Conservation (phyloP, 1,139 yeast species). For the Blastobotrys buckinghamii region DNA sequence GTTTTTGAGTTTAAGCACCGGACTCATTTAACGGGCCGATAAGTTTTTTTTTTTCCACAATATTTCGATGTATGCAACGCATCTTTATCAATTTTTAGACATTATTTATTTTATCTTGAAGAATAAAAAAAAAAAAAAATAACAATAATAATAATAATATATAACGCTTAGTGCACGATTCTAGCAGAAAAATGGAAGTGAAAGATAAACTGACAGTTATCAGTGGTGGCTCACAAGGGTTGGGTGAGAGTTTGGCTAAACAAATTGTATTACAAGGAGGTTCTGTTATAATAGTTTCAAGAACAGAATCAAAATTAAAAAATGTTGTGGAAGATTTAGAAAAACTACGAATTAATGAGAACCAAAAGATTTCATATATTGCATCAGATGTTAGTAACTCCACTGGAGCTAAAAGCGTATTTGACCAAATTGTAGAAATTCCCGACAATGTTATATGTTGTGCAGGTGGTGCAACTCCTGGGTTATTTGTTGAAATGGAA, state of each 20-base stretch:
- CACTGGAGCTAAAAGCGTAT: slow-evolving; percentile 42
- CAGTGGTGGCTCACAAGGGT: slow-evolving; percentile 94
- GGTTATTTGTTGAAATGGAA: slow-evolving; percentile 64
- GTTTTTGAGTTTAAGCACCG: no score
- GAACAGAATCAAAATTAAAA: slow-evolving; percentile 56
- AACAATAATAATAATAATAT: background rate
- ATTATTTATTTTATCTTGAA: no score
- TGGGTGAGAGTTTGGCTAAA: slow-evolving; percentile 75
- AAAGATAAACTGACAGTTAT: slow-evolving; percentile 54
- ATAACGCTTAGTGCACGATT: background rate
- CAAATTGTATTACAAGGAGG: slow-evolving; percentile 54
- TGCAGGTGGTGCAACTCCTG: slow-evolving; percentile 84
- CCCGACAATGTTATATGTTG: slow-evolving; percentile 80
- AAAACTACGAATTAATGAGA: slow-evolving; percentile 21
- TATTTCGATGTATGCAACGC: no score
- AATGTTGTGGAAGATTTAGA: slow-evolving; percentile 45
- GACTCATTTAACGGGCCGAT: no score
- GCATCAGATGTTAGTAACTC: slow-evolving; percentile 66
- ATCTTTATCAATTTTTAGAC: no score
- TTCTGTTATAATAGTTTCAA: slow-evolving; percentile 64
- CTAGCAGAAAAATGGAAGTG: slow-evolving; percentile 16
- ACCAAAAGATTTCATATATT: slow-evolving; percentile 42
- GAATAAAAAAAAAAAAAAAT: background rate
- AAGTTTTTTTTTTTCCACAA: no score
- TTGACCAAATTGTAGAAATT: slow-evolving; percentile 29